Evolutionary conservation across 345 rosid species (phyloP), one percentile per base, ranked within the genome.

Genomic region (Noccaea bulbosa): DNA sequence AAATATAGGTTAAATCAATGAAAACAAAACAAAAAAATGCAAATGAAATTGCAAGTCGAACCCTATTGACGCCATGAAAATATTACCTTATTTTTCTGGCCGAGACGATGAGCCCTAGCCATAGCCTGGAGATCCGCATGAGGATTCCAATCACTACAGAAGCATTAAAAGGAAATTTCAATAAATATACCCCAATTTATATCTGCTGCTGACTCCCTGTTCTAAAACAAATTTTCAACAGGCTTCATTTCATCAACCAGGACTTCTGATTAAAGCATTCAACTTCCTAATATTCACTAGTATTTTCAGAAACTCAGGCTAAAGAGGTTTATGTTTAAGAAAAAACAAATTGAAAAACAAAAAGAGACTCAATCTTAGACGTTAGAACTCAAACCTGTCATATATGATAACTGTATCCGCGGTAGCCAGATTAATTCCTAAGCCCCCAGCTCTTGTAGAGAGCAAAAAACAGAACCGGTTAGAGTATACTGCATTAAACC

Each of bases 51-150:
- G 34, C 11, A 35, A 70, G 20, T 8, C 14, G 3, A 35, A 11
- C 7, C 4, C 41, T n/a, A 47, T 45, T 49, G 20, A 44, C 15
- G 14, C 54, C 48, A 51, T 52, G 45, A 65, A 27, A 68, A 69
- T 12, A 53, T 43, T 51, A 93, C 98, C 88, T 90, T 90, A 78
- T 86, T 86, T 41, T 85, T 87, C 74, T 93, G 96, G 63, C 97
- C 97, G 40, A 90, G 96, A 60, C 98, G 88, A 86, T 93, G 96
- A 55, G 96, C 97, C 76, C 97, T 87, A 69, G 98, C 98, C 96
- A 93, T 93, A 53, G 98, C 97, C 79, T 90, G 98, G 52, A 93
- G 87, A 86, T 93, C 97, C 57, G 90, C 96, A 81, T 93, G 96
- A 34, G 98, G 98, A 81, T 93, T 93, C 98, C 98, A 93, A 67